Percentiles rank a stretch among this genome's conserved stretches.
These are phyloP conservation scores for Dipteronia sinensis DNA, from an alignment of 345 rosid species.

Conservation along the genomic window DNA sequence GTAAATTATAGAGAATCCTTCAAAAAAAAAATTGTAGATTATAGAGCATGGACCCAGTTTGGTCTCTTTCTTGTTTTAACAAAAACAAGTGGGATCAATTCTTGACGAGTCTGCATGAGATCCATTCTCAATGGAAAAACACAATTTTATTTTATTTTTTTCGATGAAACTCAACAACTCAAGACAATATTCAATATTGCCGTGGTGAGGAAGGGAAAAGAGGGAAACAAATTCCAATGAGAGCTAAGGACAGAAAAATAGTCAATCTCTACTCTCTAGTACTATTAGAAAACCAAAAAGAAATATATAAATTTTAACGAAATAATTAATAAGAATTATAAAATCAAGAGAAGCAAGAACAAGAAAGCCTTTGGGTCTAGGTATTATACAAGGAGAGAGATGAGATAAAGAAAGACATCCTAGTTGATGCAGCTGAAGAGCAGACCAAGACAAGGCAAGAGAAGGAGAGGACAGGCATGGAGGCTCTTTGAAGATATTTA, in stretches of 20 bases:
- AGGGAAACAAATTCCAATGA: no score
- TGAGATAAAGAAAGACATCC: not conserved
- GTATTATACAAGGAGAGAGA: not conserved
- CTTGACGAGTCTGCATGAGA: not conserved
- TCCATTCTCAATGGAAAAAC: not conserved
- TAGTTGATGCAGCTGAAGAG: constrained; percentile 6
- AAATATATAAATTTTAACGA: no score
- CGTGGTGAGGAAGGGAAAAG: no score
- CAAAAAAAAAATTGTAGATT: no score
- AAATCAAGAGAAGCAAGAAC: not conserved
- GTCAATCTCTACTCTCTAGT: no score
- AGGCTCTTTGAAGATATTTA: constrained; percentile 19
- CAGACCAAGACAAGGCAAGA: constrained; percentile 15
- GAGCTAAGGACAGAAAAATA: no score
- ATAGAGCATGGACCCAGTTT: not conserved
- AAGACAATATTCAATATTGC: no score
- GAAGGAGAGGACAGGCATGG: constrained; percentile 35
- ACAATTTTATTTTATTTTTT: no score
- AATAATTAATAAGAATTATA: no score
- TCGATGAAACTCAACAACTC: no score
- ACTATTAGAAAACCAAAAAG: no score
- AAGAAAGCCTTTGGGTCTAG: constrained; percentile 14
- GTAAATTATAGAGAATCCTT: not conserved
- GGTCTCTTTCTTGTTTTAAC: not conserved
- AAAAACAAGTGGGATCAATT: not conserved